These are phyloP conservation scores for Boletellus emodensis DNA, from an alignment of 768 basidiomycete species.

Conservation along the genomic window DNA sequence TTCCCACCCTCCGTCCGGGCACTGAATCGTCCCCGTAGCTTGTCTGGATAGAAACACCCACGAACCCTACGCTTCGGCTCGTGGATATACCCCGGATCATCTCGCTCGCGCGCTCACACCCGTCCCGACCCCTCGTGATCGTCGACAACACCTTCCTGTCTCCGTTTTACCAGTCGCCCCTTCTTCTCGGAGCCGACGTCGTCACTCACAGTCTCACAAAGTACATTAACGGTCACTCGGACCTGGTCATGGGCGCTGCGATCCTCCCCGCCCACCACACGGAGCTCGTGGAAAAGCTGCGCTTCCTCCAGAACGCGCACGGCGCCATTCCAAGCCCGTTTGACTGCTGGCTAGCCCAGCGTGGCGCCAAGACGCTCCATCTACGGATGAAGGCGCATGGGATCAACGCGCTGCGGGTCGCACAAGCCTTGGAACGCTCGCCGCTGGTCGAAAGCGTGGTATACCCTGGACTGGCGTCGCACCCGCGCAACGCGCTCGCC, in stretches of 20 bases:
- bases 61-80: conserved; percentile 89
- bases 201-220: conserved; percentile 84
- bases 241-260: conserved; percentile 86
- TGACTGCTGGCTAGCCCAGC: conserved; percentile 87
- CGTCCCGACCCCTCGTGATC: conserved; percentile 68
- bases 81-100: conserved; percentile 76
- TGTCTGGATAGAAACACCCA: conserved; percentile 93
- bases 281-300: conserved; percentile 50
- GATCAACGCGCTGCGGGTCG: conserved; percentile 73
- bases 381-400: conserved; percentile 88
- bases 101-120: conserved; percentile 57
- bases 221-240: conserved; percentile 92
- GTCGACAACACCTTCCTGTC: conserved; percentile 96
- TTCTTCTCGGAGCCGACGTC: conserved; percentile 80
- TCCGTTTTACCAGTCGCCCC: conserved; percentile 85
- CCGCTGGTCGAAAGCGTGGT: conserved; percentile 74
- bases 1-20: not conserved
- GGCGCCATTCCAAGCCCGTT: conserved; percentile 82
- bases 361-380: conserved; percentile 88
- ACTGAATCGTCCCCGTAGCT: conserved; percentile 42
- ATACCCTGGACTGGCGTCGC: conserved; percentile 76
- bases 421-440: conserved; percentile 50
- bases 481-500: conserved; percentile 65
- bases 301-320: conserved; percentile 88
- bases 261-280: conserved; percentile 60